A percentile compares a stretch with the other conserved stretches of the same genome.
phyloP scores from a whole-genome alignment of 306 rosid genomes.

The Vigna angularis region DNA sequence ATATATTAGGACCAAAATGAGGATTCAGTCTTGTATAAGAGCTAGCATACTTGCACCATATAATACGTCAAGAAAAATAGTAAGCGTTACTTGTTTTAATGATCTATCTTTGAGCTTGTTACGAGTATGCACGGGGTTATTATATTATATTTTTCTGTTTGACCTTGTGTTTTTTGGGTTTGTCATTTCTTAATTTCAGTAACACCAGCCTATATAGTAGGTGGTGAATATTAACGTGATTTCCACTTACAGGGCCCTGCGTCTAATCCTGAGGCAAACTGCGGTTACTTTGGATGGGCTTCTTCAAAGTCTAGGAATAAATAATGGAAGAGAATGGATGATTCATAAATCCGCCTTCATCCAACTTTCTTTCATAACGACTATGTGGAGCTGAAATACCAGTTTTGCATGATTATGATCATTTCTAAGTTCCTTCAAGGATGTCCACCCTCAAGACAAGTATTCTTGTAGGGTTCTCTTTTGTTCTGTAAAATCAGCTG shows the following conservation, averaged over 20 bases:
- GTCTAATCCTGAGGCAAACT: constrained; percentile 90
- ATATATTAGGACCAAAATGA: constrained; percentile 9
- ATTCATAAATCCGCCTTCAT: background rate
- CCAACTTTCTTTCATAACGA: constrained; percentile 3
- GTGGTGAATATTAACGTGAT: constrained; percentile 31
- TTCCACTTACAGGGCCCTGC: constrained; percentile 78
- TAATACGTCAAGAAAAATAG: background rate
- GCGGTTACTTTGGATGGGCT: constrained; percentile 92
- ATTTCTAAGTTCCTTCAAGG: constrained; percentile 11
- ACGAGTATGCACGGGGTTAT: background rate
- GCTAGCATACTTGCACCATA: background rate
- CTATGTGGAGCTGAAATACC: constrained; percentile 22
- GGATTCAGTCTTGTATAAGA: background rate
- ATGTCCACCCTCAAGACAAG: constrained; percentile 1
- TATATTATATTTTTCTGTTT: background rate
- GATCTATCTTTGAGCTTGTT: background rate
- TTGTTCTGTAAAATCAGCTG: background rate
- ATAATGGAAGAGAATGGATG: constrained; percentile 32
- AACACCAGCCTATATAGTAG: constrained; percentile 1
- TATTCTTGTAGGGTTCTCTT: constrained; percentile 10
- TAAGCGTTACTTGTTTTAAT: constrained; percentile 9
- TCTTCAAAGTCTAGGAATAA: constrained; percentile 75
- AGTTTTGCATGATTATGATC: constrained; percentile 21
- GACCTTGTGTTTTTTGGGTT: background rate
- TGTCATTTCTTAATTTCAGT: constrained; percentile 6